Percentiles rank a stretch among this genome's conserved stretches.
phyloP scores from a whole-genome alignment of 2,329 filamentous ascomycete genomes.

The Talaromyces sp. region DNA sequence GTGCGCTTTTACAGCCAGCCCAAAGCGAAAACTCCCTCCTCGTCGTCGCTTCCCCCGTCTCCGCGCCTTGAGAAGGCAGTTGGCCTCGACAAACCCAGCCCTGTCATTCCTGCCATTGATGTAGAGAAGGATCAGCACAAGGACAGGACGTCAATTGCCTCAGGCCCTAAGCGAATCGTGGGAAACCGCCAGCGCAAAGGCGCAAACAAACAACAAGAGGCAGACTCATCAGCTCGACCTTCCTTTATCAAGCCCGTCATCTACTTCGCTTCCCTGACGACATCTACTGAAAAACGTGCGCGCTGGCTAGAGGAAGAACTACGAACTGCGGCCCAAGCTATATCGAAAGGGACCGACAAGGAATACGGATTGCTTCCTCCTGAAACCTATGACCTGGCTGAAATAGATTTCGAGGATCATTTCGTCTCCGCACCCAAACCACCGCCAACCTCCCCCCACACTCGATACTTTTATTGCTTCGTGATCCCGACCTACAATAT shows the following conservation, averaged over 20 bases:
- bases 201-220: slow-evolving; percentile 16
- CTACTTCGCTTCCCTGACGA: slow-evolving; percentile 87
- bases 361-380: slow-evolving; percentile 47
- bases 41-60: slow-evolving; percentile 25
- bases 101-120: neutral
- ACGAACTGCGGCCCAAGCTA: slow-evolving; percentile 32
- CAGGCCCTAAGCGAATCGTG: slow-evolving; percentile 28
- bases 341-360: slow-evolving; percentile 17
- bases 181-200: slow-evolving; percentile 26
- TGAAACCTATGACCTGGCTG: slow-evolving; percentile 68
- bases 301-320: slow-evolving; percentile 56
- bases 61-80: slow-evolving; percentile 14
- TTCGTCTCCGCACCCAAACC: slow-evolving; percentile 71
- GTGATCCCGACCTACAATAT: slow-evolving; percentile 91
- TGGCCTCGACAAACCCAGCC: neutral
- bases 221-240: slow-evolving; percentile 14
- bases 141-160: neutral
- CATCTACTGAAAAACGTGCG: slow-evolving; percentile 70
- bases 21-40: slow-evolving; percentile 21
- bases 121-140: neutral
- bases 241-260: slow-evolving; percentile 58
- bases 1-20: slow-evolving; percentile 13
- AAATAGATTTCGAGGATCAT: slow-evolving; percentile 88
- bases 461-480: slow-evolving; percentile 73
- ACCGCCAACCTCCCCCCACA: slow-evolving; percentile 37